Evolutionary conservation across 768 basidiomycete species (phyloP), one percentile per base, ranked within the genome.

Genomic region (Naganishia friedmannii): DNA sequence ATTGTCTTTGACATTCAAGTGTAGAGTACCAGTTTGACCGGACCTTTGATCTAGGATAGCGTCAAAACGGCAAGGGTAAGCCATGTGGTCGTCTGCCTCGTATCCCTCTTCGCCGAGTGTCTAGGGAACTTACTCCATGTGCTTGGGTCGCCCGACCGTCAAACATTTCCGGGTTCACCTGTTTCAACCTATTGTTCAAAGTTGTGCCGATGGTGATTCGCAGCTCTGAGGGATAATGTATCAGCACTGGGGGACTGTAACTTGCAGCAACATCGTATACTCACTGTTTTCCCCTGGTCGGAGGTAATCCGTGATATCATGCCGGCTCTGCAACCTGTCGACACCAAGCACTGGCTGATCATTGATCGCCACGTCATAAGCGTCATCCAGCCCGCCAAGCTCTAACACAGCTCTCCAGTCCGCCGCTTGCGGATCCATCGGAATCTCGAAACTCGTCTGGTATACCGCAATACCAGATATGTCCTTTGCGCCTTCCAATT

Each of bases 281-380:
- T 1, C 13, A 58, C 57, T 37, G 34, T 58, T 58, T 58, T 32
- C 32, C 2, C 57, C 57, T 4, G 29, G 17, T 39, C 21, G 8
- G 1, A 58, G 57, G 37, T 58, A 58, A 17, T 23, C 32, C 21
- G 57, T 58, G 21, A 58, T 58, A 21, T 58, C 34, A 39, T 58
- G 57, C n/a, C 13, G 57, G 21, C 32, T 34, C 7, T 21, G 37
- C 34, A 58, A 39, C n/a, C 57, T 58, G 23, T 58, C 57, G 34
- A 34, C 21, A 3, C 57, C 57, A 19, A 9, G 1, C 4, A 58
- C 57, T 34, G 5, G 23, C 37, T 58, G 32, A 39, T 37, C 34
- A 39, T 58, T 58, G 2, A 58, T 1, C 57, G 17, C 7, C 4
- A 58, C 31, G 3, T 58, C 31, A 23, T 37, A 37, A 10, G 57